Percentiles rank a stretch among this genome's conserved stretches.
Conservation (phyloP, 352 stramenopile species). For the Stephanocyclus meneghinianus region DNA sequence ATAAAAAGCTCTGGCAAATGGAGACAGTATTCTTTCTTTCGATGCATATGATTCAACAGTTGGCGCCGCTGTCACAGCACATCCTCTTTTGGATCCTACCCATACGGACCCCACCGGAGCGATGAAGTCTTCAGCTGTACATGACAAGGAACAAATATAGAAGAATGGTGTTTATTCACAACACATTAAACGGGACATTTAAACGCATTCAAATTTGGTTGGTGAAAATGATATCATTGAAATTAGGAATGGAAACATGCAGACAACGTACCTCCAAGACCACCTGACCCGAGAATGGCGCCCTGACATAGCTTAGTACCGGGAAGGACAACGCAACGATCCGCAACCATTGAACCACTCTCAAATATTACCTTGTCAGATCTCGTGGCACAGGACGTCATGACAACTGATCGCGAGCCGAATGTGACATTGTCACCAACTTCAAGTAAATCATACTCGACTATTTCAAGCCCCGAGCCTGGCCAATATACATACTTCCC, state of each 20-base stretch:
- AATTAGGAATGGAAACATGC: not conserved
- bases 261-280: constrained; percentile 26
- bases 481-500: constrained; percentile 70
- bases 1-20: constrained; percentile 68
- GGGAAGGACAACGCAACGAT: constrained; percentile 62
- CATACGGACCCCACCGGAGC: not conserved
- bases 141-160: not conserved
- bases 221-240: not conserved
- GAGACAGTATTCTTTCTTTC: constrained; percentile 51
- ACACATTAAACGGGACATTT: no score
- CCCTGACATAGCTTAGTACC: constrained; percentile 58
- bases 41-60: constrained; percentile 28
- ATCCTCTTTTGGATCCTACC: not conserved
- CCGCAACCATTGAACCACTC: constrained; percentile 59
- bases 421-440: constrained; percentile 78
- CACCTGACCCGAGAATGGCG: constrained; percentile 52
- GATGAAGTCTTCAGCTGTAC: constrained; percentile 21
- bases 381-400: constrained; percentile 32
- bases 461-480: constrained; percentile 33
- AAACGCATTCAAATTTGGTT: no score
- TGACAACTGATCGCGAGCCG: constrained; percentile 55
- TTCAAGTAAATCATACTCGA: constrained; percentile 69
- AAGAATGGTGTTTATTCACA: no score
- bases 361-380: constrained; percentile 60
- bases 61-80: not conserved